A percentile compares a stretch with the other conserved stretches of the same genome.
Conservation (phyloP, 257 asterid genomes). For the Cordia subcordata region DNA sequence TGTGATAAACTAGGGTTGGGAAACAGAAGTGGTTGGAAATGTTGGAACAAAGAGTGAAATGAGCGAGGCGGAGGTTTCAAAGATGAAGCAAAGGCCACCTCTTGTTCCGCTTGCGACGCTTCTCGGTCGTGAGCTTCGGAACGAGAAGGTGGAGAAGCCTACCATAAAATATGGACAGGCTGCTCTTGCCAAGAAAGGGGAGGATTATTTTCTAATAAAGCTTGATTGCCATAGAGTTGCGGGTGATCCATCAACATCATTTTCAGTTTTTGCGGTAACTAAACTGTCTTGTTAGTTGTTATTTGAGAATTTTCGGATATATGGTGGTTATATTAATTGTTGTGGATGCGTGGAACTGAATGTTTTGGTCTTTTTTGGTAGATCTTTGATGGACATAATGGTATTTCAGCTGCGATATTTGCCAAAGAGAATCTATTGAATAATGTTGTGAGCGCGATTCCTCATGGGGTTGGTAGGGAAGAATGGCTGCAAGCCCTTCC, state of each 20-base stretch:
- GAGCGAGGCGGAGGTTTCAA: slow-evolving; percentile 48
- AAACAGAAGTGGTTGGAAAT: slow-evolving; percentile 35
- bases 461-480: slow-evolving; percentile 65
- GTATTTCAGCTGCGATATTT: slow-evolving; percentile 95
- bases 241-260: slow-evolving; percentile 55
- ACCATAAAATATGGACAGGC: slow-evolving; percentile 70
- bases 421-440: slow-evolving; percentile 80
- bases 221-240: slow-evolving; percentile 65
- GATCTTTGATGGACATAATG: slow-evolving; percentile 98
- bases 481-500: slow-evolving; percentile 99
- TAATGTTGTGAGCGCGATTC: slow-evolving; percentile 88
- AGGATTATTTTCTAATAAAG: slow-evolving; percentile 69
- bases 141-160: slow-evolving; percentile 69
- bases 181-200: slow-evolving; percentile 88
- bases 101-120: slow-evolving; percentile 73
- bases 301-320: background rate
- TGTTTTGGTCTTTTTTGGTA: slow-evolving; percentile 19
- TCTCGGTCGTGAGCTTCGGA: slow-evolving; percentile 81
- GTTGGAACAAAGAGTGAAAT: slow-evolving; percentile 40
- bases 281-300: background rate
- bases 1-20: slow-evolving; percentile 28
- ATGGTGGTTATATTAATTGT: slow-evolving; percentile 1
- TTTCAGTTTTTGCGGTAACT: slow-evolving; percentile 83
- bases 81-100: slow-evolving; percentile 68
- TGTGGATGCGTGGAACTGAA: slow-evolving; percentile 7